Percentiles rank a stretch among this genome's conserved stretches.
Conservation (phyloP, 345 rosid genomes). For the Gossypium rotundifolium region DNA sequence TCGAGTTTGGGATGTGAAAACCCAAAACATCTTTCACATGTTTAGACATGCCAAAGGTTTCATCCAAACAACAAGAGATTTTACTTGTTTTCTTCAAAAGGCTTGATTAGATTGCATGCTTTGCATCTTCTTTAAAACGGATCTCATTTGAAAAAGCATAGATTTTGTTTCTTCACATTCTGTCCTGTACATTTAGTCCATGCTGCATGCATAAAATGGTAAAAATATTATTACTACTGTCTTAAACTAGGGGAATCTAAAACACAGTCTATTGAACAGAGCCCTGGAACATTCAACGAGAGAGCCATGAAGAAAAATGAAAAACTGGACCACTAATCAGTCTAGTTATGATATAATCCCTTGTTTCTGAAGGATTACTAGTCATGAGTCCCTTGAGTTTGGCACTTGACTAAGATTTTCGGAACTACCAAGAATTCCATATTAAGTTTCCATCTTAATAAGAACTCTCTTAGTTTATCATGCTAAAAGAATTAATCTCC, state of each 20-base stretch:
- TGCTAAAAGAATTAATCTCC: not conserved
- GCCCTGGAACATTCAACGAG: not conserved
- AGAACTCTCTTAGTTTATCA: not conserved
- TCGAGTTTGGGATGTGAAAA: conserved; percentile 58
- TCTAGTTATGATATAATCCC: not conserved
- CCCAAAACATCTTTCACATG: conserved; percentile 40
- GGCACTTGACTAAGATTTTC: not conserved
- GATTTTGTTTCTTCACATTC: not conserved
- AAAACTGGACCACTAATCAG: not conserved
- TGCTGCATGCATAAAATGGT: not conserved
- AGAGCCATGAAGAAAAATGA: not conserved
- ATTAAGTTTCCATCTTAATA: not conserved
- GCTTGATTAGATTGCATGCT: not conserved
- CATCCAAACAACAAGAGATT: not conserved
- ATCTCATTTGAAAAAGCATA: not conserved
- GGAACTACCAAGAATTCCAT: not conserved
- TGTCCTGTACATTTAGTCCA: not conserved
- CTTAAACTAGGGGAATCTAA: not conserved
- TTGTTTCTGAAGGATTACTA: not conserved
- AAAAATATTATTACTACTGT: not conserved
- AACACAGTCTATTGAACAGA: not conserved
- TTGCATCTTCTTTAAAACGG: not conserved
- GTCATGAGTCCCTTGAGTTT: too few species aligned
- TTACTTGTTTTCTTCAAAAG: not conserved
- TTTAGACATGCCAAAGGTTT: conserved; percentile 64